phyloP scores from a whole-genome alignment of 495 filamentous ascomycete species.

The Penicillium salamii region DNA sequence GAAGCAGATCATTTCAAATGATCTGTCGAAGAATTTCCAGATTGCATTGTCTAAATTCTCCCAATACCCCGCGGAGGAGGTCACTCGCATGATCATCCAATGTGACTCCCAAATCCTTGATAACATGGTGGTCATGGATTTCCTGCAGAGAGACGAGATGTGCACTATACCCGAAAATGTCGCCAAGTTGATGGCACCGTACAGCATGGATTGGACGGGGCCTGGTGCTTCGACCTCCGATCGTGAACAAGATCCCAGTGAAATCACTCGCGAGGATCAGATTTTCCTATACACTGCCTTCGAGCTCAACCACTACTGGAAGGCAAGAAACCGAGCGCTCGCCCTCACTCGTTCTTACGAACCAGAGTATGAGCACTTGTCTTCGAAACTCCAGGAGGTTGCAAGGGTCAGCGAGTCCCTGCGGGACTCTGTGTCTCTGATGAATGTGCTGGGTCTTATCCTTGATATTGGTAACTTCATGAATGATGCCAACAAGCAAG shows the following conservation, averaged over 20 bases:
- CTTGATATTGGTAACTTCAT: conserved; percentile 99
- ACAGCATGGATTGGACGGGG: conserved; percentile 94
- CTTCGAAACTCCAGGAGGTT: conserved; percentile 74
- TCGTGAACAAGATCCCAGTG: conserved; percentile 81
- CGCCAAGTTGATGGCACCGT: conserved; percentile 87
- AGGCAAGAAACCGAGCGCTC: conserved; percentile 90
- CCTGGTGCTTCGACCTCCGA: conserved; percentile 74
- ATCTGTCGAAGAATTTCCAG: conserved; percentile 87
- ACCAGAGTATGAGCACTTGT: conserved; percentile 86
- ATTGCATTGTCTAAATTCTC: conserved; percentile 92
- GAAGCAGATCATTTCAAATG: conserved; percentile 93
- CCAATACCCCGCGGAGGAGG: conserved; percentile 70
- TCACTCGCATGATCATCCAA: conserved; percentile 91
- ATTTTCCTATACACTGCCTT: conserved; percentile 91
- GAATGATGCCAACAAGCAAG: conserved; percentile 99
- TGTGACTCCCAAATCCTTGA: conserved; percentile 91
- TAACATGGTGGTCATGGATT: conserved; percentile 95
- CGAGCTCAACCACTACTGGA: conserved; percentile 98
- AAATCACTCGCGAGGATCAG: conserved; percentile 92
- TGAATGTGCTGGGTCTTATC: conserved; percentile 94
- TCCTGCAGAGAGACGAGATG: conserved; percentile 86
- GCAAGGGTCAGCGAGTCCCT: conserved; percentile 84
- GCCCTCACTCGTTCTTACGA: conserved; percentile 82
- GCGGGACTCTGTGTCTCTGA: conserved; percentile 83
- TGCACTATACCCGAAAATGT: conserved; percentile 89